Evolutionary conservation across 1,284 basidiomycete species (phyloP), one percentile per base, ranked within the genome.

Genomic region (Puccinia coronata): DNA sequence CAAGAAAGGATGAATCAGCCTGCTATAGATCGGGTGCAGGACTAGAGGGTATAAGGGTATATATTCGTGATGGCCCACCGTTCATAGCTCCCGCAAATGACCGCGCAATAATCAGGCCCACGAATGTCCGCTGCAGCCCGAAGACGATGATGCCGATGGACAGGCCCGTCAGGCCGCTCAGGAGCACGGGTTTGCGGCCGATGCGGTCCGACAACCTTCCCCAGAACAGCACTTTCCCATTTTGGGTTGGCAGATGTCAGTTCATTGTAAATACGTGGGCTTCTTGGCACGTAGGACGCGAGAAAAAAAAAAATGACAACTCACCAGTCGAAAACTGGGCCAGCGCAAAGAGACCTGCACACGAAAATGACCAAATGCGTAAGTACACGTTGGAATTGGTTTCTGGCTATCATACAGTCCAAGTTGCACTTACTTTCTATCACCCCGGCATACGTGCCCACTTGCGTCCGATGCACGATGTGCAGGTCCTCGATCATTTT

Each of bases 191-290:
- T 53, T 83, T 83, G 1, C 83, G 57, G 49, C 83, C 83, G 14
- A 80, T 53, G 11, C 71, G 43, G 67, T 83, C 83, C 6, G 82
- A 82, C 34, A 80, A 71, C 51, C 83, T 57, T 47, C 83, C 83
- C 83, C 83, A 83, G 34, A 80, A 81, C n/a, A 83, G 41, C 23
- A 82, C 85, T 82, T 82, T 69, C 20, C 20, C 11, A 31, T 65
- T 65, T 1, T 11, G 8, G 43, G 43, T 11, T 11, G 43, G 43
- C 12, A n/a, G n/a, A n/a, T n/a, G n/a, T n/a, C n/a, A n/a, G n/a
- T n/a, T n/a, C n/a, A n/a, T n/a, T n/a, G n/a, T n/a, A n/a, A n/a
- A n/a, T n/a, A n/a, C n/a, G n/a, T 59, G 57, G 16, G 9, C 28
- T 31, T 11, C 28, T 59, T 34, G 51, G 39, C 28, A 2, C n/a